Conservation (phyloP, 106 monocot genomes). For the Alisma plantagoaquatica region DNA sequence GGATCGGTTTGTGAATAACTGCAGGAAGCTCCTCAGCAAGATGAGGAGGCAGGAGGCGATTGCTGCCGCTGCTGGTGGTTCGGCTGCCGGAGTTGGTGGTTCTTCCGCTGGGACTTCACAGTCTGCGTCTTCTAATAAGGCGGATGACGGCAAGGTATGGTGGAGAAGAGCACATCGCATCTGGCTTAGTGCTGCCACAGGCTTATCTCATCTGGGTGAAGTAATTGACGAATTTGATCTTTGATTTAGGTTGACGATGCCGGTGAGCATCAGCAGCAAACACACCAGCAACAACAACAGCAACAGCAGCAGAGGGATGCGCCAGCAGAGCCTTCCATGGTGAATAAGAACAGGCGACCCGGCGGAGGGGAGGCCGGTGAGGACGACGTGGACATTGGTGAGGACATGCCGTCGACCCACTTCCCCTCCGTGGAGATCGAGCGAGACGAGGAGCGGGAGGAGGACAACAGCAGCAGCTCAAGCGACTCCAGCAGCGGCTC, state of each 20-base stretch:
- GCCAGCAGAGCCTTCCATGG: no score
- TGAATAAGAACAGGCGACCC: constrained; percentile 24
- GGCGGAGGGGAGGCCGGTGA: constrained; percentile 41
- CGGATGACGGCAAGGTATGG: constrained; percentile 13
- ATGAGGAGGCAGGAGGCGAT: constrained; percentile 37
- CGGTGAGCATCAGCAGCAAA: neutral
- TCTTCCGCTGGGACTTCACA: neutral
- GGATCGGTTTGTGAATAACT: constrained; percentile 58
- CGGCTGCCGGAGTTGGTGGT: no score
- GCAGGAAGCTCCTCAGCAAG: constrained; percentile 64
- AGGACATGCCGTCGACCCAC: constrained; percentile 57
- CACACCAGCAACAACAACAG: constrained; percentile 6
- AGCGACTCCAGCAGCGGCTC: constrained; percentile 47
- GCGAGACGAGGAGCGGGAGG: constrained; percentile 55
- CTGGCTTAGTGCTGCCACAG: no score
- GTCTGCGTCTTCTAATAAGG: no score
- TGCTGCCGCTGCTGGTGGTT: neutral
- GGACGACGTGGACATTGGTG: constrained; percentile 89
- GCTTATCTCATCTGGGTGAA: no score
- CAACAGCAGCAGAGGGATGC: no score
- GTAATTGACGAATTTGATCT: no score
- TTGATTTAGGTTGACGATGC: no score
- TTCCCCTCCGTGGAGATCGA: constrained; percentile 76
- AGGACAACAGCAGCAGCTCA: no score
- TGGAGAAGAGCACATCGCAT: no score